These are phyloP conservation scores for Rhododendron molle DNA, from an alignment of 148 eudicot genomes.

Conservation along the genomic window DNA sequence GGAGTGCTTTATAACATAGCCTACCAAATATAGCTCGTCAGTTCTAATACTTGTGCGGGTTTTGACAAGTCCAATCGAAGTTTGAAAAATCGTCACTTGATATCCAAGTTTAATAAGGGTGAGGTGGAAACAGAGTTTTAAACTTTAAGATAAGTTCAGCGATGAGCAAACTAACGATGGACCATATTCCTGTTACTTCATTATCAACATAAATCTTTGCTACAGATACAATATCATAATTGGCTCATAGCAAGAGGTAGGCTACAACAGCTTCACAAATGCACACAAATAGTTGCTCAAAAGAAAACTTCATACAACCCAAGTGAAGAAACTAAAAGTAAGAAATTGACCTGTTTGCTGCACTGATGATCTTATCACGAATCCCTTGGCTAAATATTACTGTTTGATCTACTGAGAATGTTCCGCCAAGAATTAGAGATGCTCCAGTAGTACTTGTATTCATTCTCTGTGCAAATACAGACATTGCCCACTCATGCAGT, in stretches of 20 bases:
- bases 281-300: not conserved
- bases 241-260: not conserved
- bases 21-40: not conserved
- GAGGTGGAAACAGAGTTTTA: not conserved
- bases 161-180: not conserved
- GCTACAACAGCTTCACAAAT: slow-evolving; percentile 3
- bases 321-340: not conserved
- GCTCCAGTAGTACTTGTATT: slow-evolving; percentile 84
- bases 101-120: not conserved
- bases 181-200: not conserved
- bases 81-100: not conserved
- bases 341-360: slow-evolving; percentile 70
- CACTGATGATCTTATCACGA: slow-evolving; percentile 88
- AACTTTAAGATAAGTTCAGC: not conserved
- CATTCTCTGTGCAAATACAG: slow-evolving; percentile 72
- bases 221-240: not conserved
- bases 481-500: slow-evolving; percentile 88
- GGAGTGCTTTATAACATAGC: not conserved
- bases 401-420: slow-evolving; percentile 60
- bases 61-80: not conserved
- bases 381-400: slow-evolving; percentile 63
- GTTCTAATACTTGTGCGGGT: not conserved
- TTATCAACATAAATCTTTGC: not conserved
- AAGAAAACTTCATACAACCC: not conserved
- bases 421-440: slow-evolving; percentile 75